phyloP scores from a whole-genome alignment of 129 eudicot species.

The Arctium minus region DNA sequence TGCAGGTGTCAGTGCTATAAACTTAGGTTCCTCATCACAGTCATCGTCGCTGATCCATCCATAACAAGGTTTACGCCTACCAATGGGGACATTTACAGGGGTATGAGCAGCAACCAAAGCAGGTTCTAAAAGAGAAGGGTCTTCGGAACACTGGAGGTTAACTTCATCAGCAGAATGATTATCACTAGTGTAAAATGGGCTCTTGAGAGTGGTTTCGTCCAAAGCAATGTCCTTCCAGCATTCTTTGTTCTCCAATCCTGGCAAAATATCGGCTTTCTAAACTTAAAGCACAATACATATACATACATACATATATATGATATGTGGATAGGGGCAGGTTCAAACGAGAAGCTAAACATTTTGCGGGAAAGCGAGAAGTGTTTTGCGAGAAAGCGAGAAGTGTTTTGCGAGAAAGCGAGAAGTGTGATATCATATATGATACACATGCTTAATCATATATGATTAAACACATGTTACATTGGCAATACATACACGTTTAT shows the following conservation, averaged over 20 bases:
- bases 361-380: too few species aligned
- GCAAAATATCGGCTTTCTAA: neutral
- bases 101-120: neutral
- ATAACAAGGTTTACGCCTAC: constrained; percentile 8
- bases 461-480: too few species aligned
- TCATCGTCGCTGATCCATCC: constrained; percentile 17
- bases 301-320: too few species aligned
- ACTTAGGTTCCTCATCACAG: neutral
- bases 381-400: too few species aligned
- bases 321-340: too few species aligned
- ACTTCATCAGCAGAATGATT: neutral
- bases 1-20: neutral
- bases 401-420: too few species aligned
- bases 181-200: constrained; percentile 5
- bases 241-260: neutral
- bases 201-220: neutral
- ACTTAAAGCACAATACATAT: neutral
- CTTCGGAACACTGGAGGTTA: neutral
- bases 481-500: too few species aligned
- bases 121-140: neutral
- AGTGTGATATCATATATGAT: too few species aligned
- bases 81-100: neutral
- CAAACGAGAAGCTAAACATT: too few species aligned
- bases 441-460: too few species aligned
- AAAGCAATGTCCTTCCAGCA: neutral